Conservation (phyloP, 2,329 filamentous ascomycete genomes). For the Colletotrichum sp. region DNA sequence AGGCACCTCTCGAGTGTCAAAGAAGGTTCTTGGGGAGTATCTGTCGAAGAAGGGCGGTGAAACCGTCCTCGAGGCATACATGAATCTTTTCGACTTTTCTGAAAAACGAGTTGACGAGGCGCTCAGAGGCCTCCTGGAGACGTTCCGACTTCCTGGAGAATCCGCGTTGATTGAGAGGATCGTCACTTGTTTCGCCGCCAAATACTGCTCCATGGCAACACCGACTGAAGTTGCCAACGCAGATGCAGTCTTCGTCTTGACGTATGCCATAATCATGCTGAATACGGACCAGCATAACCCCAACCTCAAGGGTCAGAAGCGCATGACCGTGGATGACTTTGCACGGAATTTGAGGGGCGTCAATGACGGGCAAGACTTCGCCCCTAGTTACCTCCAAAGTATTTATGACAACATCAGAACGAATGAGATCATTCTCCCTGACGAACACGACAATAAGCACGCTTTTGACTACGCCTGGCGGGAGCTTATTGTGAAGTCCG, state of each 20-base stretch:
- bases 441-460: constrained; percentile 96
- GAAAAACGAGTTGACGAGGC: constrained; percentile 91
- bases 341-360: constrained; percentile 88
- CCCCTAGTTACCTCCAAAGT: constrained; percentile 78
- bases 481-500: constrained; percentile 86
- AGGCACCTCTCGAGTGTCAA: constrained; percentile 86
- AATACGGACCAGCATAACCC: constrained; percentile 98
- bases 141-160: constrained; percentile 93
- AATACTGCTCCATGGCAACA: constrained; percentile 74
- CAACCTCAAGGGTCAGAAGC: constrained; percentile 77
- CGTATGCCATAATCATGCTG: constrained; percentile 96
- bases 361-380: constrained; percentile 86
- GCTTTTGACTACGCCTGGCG: constrained; percentile 98
- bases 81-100: constrained; percentile 86
- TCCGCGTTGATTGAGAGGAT: constrained; percentile 93
- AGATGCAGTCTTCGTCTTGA: constrained; percentile 88
- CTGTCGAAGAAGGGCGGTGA: constrained; percentile 92
- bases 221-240: constrained; percentile 81
- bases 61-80: constrained; percentile 80
- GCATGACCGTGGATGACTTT: constrained; percentile 87
- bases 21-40: constrained; percentile 89
- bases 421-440: constrained; percentile 94
- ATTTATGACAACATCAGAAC: constrained; percentile 92
- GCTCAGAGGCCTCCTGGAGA: constrained; percentile 82
- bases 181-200: constrained; percentile 83